Evolutionary conservation across 352 stramenopile species (phyloP).

Genomic region (Pythium chondricola): DNA sequence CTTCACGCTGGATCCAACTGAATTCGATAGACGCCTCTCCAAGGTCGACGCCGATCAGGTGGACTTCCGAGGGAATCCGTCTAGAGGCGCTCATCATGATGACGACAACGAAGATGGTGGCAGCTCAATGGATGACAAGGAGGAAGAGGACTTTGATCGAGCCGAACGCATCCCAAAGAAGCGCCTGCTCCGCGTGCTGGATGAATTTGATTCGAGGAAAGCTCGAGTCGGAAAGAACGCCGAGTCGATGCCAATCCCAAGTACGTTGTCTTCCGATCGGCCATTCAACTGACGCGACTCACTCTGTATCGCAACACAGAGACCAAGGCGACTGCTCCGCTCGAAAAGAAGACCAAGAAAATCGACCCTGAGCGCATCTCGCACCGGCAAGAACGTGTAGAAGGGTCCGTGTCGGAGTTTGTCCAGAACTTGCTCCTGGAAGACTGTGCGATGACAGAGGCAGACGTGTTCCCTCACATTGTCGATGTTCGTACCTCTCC

Average conservation of each 20-base stretch:
- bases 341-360: conserved; percentile 70
- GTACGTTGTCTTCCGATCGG: conserved; percentile 22
- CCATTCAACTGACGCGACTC: neutral
- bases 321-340: conserved; percentile 54
- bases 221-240: conserved; percentile 31
- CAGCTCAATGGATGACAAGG: conserved; percentile 13
- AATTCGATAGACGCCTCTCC: conserved; percentile 45
- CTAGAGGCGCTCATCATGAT: conserved; percentile 8
- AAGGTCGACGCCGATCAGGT: conserved; percentile 15
- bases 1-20: conserved; percentile 43
- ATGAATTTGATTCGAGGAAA: conserved; percentile 44
- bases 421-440: conserved; percentile 66
- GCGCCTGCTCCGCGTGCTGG: conserved; percentile 62
- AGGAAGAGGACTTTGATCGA: conserved; percentile 48
- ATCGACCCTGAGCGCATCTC: conserved; percentile 55
- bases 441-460: conserved; percentile 48
- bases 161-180: conserved; percentile 67
- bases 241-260: conserved; percentile 42
- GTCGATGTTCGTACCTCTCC: conserved; percentile 39
- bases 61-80: neutral
- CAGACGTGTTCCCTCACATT: conserved; percentile 59
- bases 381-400: conserved; percentile 68
- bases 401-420: conserved; percentile 55
- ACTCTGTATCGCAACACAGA: conserved; percentile 23
- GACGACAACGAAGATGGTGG: conserved; percentile 7